Evolutionary conservation across 306 rosid species (phyloP).

Genomic region (cucumber (Cucumis sativus)): DNA sequence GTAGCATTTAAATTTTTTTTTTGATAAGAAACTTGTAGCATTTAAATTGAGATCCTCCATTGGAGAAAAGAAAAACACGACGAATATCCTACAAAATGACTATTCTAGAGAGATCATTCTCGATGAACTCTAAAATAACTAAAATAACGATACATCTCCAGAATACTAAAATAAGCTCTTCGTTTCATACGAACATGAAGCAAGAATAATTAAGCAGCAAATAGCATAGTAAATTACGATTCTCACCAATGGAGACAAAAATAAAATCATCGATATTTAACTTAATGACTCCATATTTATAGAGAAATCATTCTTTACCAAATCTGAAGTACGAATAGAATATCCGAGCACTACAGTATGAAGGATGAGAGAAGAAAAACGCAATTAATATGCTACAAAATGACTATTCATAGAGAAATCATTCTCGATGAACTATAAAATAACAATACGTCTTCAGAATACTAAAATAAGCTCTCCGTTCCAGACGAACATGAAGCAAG

Average conservation of each 20-base stretch:
- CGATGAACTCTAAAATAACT: not conserved
- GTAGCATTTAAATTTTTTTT: not conserved
- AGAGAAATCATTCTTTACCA: too few species aligned
- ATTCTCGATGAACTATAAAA: not conserved
- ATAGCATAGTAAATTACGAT: not conserved
- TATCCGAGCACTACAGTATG: too few species aligned
- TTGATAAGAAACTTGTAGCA: not conserved
- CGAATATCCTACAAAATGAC: not conserved
- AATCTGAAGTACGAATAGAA: too few species aligned
- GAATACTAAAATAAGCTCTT: not conserved
- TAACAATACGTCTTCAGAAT: not conserved
- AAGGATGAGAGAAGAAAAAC: not conserved
- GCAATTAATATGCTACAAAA: not conserved
- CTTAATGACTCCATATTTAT: too few species aligned
- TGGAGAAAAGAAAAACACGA: not conserved
- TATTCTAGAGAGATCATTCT: not conserved
- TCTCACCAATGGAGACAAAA: not conserved
- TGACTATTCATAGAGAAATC: not conserved
- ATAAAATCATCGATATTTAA: not conserved
- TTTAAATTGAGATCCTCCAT: not conserved
- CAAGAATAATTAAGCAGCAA: not conserved
- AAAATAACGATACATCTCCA: not conserved
- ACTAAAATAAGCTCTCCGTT: not conserved
- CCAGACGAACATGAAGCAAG: not conserved
- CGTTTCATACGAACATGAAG: not conserved